A percentile compares a stretch with the other conserved stretches of the same genome.
Conservation (phyloP, 441 rosid species). For the Croton setiger region DNA sequence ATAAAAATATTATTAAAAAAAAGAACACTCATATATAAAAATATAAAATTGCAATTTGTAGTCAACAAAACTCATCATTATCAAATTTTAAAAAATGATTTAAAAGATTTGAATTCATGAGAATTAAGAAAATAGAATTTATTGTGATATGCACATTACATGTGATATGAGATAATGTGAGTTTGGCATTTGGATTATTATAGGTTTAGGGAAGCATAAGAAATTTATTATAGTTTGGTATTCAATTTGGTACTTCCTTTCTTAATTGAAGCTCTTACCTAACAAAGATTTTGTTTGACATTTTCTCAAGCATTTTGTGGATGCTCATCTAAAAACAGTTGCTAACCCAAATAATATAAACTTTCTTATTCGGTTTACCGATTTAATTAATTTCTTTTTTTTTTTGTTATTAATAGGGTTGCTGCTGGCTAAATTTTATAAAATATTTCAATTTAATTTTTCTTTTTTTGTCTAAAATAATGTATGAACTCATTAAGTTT, state of each 20-base stretch:
- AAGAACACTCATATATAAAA: too few species aligned
- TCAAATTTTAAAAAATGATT: too few species aligned
- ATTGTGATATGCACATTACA: conserved; percentile 1
- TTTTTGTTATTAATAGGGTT: too few species aligned
- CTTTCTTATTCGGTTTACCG: background rate
- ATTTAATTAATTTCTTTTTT: too few species aligned
- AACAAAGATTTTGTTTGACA: background rate
- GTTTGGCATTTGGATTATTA: conserved; percentile 23
- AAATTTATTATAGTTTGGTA: background rate
- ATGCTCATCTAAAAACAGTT: background rate
- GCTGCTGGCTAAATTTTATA: too few species aligned
- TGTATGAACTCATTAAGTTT: too few species aligned
- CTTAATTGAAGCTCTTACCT: background rate
- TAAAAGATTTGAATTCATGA: background rate
- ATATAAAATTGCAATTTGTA: too few species aligned
- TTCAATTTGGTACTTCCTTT: background rate
- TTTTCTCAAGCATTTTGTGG: background rate
- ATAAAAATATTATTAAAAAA: too few species aligned
- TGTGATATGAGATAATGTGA: conserved; percentile 28
- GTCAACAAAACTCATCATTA: too few species aligned
- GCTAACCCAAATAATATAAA: background rate
- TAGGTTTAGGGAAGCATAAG: background rate
- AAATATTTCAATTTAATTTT: too few species aligned
- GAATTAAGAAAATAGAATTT: background rate
- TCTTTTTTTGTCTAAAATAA: background rate